Evolutionary conservation across 1,284 basidiomycete species (phyloP).

Genomic region (Anthracocystis panici-leucophaei): DNA sequence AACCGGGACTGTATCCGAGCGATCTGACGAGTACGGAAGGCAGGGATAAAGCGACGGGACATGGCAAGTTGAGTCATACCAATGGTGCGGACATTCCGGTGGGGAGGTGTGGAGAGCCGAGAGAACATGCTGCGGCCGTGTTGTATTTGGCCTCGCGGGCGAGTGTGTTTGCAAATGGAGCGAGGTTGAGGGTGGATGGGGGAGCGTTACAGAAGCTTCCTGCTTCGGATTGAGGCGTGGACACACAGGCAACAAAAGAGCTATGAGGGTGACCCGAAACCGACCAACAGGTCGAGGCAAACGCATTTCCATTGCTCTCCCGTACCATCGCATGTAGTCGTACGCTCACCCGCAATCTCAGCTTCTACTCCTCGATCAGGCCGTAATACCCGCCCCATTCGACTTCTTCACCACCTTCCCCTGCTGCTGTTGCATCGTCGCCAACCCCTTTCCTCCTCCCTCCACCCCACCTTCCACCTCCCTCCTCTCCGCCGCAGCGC

Average conservation of each 20-base stretch:
- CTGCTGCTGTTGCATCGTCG: not conserved
- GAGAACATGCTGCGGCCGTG: constrained; percentile 41
- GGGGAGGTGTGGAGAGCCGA: constrained; percentile 38
- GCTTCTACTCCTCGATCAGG: not conserved
- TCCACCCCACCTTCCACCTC: not conserved
- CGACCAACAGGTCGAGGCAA: too few relatives aligned
- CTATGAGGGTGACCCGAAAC: too few relatives aligned
- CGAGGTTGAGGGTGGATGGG: constrained; percentile 46
- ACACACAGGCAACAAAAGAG: too few relatives aligned
- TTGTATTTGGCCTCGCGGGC: constrained; percentile 30
- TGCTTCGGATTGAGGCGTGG: constrained; percentile 23
- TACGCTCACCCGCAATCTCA: too few relatives aligned
- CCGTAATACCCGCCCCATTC: not conserved
- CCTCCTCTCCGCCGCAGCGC: constrained; percentile 14
- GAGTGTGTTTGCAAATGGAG: constrained; percentile 45
- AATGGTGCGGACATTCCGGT: constrained; percentile 54
- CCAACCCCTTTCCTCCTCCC: not conserved
- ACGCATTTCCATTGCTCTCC: too few relatives aligned
- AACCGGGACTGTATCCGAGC: constrained; percentile 50
- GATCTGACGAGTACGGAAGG: constrained; percentile 37
- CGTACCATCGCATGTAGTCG: not conserved
- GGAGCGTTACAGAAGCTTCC: constrained; percentile 49
- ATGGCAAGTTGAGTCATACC: constrained; percentile 35
- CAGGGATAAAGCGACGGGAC: constrained; percentile 20
- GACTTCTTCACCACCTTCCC: constrained; percentile 1